Evolutionary conservation across 495 filamentous ascomycete genomes (phyloP).

Genomic region (Melanomma pulvis-pyrius): DNA sequence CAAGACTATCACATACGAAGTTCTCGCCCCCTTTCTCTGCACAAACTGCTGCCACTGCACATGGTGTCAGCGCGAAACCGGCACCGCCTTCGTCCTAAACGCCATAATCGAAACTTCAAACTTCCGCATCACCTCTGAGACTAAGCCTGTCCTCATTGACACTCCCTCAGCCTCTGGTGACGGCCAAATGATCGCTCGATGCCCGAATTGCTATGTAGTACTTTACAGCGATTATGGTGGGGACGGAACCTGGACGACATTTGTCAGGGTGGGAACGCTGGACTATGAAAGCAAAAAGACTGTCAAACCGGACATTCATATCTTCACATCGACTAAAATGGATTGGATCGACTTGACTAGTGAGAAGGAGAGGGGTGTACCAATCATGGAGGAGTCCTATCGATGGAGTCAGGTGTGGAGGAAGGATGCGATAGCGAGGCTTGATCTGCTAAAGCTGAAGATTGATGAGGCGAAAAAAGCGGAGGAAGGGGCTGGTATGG

Average conservation of each 20-base stretch:
- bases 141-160: no score
- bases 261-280: slow-evolving; percentile 8
- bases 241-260: no score
- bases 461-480: neutral
- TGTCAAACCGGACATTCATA: slow-evolving; percentile 2
- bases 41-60: slow-evolving; percentile 46
- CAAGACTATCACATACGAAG: no score
- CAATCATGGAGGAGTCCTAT: slow-evolving; percentile 4
- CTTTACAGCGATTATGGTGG: no score
- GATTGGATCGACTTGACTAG: slow-evolving; percentile 7
- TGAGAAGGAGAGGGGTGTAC: slow-evolving; percentile 6
- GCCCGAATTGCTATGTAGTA: no score
- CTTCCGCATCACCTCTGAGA: slow-evolving; percentile 7
- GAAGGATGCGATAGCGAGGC: neutral
- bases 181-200: slow-evolving; percentile 28
- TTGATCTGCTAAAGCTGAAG: neutral
- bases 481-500: slow-evolving; percentile 4
- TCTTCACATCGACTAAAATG: slow-evolving; percentile 5
- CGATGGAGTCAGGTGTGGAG: neutral
- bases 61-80: slow-evolving; percentile 45
- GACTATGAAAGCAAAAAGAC: slow-evolving; percentile 4
- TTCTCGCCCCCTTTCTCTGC: slow-evolving; percentile 25
- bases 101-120: slow-evolving; percentile 30
- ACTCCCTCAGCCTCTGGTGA: no score
- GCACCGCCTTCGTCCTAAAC: slow-evolving; percentile 46